Conservation (phyloP, 441 rosid species). For the Melastoma candidum region DNA sequence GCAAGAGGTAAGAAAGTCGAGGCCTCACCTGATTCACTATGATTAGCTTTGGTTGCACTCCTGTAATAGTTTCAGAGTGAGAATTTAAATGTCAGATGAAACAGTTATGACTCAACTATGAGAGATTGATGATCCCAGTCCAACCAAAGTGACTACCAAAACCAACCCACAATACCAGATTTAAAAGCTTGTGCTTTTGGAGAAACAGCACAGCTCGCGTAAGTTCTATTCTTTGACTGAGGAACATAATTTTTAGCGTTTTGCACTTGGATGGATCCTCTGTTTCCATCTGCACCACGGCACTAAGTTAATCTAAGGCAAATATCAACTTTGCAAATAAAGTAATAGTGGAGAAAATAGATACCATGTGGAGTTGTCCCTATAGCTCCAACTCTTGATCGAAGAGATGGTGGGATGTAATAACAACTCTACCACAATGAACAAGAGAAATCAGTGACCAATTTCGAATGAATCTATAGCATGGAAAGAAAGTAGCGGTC, state of each 20-base stretch:
- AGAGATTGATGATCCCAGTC: too few relatives aligned
- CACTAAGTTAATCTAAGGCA: constrained; percentile 1
- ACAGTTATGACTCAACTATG: too few relatives aligned
- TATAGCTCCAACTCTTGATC: not conserved
- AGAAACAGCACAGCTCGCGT: too few relatives aligned
- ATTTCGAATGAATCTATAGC: not conserved
- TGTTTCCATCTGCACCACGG: constrained; percentile 1
- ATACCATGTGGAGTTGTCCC: constrained; percentile 1
- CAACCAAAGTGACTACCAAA: too few relatives aligned
- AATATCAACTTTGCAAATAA: not conserved
- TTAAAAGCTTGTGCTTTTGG: too few relatives aligned
- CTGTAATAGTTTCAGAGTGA: too few relatives aligned
- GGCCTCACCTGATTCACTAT: too few relatives aligned
- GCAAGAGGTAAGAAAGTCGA: too few relatives aligned
- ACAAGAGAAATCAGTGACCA: not conserved
- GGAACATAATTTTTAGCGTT: not conserved
- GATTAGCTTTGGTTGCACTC: too few relatives aligned
- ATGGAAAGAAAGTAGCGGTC: not conserved
- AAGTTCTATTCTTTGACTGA: too few relatives aligned
- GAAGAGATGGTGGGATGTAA: constrained; percentile 8
- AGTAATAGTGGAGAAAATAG: not conserved
- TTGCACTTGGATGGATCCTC: constrained; percentile 1
- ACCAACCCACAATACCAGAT: too few relatives aligned
- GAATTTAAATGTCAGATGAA: too few relatives aligned
- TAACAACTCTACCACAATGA: constrained; percentile 6